Evolutionary conservation across 306 rosid species (phyloP).

Genomic region (Trifolium fragiferum): DNA sequence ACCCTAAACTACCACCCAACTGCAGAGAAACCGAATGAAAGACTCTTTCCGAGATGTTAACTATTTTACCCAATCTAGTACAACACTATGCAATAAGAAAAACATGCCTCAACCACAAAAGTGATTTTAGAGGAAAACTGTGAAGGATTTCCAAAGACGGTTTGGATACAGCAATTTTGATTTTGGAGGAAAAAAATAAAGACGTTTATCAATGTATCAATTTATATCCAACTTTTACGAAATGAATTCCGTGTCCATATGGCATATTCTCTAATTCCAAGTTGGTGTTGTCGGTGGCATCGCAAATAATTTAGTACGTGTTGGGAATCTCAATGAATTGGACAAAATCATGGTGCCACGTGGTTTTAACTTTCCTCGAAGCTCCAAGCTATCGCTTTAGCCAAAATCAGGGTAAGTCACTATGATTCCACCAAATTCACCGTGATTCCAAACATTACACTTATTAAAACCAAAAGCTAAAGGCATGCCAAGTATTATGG

Average conservation of each 20-base stretch:
- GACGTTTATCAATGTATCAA: neutral
- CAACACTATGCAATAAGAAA: constrained; percentile 26
- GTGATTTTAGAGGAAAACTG: neutral
- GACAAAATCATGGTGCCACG: neutral
- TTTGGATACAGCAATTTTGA: neutral
- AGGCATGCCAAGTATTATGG: neutral
- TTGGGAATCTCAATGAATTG: neutral
- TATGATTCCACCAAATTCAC: neutral
- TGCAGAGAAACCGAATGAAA: neutral
- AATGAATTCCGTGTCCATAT: neutral
- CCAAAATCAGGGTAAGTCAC: neutral
- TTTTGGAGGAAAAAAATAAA: neutral
- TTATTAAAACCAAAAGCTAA: neutral
- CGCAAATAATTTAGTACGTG: constrained; percentile 14
- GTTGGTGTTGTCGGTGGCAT: constrained; percentile 7
- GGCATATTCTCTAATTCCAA: neutral
- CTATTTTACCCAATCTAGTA: constrained; percentile 21
- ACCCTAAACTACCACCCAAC: constrained; percentile 9
- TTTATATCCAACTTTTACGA: neutral
- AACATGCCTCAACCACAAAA: neutral
- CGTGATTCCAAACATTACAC: neutral
- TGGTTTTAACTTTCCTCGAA: neutral
- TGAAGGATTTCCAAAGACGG: neutral
- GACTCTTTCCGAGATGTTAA: neutral
- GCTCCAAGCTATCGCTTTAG: neutral